Conservation (phyloP, 495 filamentous ascomycete genomes). For the Tuber magnatum region DNA sequence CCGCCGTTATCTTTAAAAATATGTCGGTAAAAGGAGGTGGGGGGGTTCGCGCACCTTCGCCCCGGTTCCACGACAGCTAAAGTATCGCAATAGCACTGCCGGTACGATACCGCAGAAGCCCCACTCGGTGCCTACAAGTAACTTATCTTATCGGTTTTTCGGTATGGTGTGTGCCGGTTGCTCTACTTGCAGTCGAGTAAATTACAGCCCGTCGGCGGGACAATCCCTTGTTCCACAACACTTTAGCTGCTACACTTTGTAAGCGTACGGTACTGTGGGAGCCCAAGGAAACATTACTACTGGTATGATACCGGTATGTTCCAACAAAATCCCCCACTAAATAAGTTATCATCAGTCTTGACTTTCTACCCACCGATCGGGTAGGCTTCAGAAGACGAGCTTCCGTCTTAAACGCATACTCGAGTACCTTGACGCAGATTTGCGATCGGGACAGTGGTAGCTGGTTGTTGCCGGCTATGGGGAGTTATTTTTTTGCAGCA, state of each 20-base stretch:
- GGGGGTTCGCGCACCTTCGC: not conserved
- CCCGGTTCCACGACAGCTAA: too few species aligned
- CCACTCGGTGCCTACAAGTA: too few species aligned
- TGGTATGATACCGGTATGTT: not conserved
- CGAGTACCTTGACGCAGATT: not conserved
- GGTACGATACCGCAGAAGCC: too few species aligned
- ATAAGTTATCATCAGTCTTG: not conserved
- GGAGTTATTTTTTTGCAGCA: too few species aligned
- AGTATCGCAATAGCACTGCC: too few species aligned
- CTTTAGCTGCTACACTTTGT: not conserved
- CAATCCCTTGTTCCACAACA: not conserved
- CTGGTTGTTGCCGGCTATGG: too few species aligned
- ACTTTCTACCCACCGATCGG: not conserved
- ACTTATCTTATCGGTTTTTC: not conserved
- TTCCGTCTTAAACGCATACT: not conserved
- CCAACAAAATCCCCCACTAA: not conserved
- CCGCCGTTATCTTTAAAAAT: not conserved
- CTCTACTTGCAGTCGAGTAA: too few species aligned
- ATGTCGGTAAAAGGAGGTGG: not conserved
- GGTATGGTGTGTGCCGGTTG: not conserved
- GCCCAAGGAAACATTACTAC: not conserved
- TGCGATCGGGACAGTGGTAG: too few species aligned
- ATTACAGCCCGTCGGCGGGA: not conserved
- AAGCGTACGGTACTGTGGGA: not conserved
- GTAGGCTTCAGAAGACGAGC: not conserved